phyloP scores from a whole-genome alignment of 371 early-diverging fungal species.

The Mucor ambiguus region DNA sequence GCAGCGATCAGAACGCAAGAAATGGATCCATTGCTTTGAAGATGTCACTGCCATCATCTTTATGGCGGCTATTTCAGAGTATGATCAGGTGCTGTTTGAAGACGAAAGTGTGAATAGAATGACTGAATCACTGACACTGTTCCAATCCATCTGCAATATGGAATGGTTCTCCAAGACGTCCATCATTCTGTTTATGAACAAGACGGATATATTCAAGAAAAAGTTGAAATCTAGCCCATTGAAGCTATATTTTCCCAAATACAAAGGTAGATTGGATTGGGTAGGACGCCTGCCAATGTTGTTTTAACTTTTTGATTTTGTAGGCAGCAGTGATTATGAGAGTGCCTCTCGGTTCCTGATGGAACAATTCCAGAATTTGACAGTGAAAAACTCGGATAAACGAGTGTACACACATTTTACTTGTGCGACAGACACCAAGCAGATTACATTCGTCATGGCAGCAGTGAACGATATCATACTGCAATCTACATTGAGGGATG shows the following conservation, averaged over 20 bases:
- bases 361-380: conserved; percentile 25
- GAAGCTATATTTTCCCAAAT: conserved; percentile 69
- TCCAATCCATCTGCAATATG: conserved; percentile 69
- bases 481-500: conserved; percentile 52
- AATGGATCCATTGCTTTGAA: conserved; percentile 92
- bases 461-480: conserved; percentile 73
- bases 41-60: conserved; percentile 92
- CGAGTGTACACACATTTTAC: conserved; percentile 46
- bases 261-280: conserved; percentile 23
- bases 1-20: conserved; percentile 84
- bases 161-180: conserved; percentile 71
- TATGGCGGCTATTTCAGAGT: conserved; percentile 86
- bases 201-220: conserved; percentile 72
- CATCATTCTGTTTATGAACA: conserved; percentile 80
- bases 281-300: neutral
- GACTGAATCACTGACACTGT: conserved; percentile 64
- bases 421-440: conserved; percentile 65
- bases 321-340: conserved; percentile 64
- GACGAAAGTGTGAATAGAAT: conserved; percentile 71
- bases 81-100: conserved; percentile 89
- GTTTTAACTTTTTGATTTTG: too few species aligned
- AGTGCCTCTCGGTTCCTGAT: conserved; percentile 34
- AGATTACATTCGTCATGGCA: conserved; percentile 67
- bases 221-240: conserved; percentile 64
- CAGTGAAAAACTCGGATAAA: conserved; percentile 21